Percentiles rank a stretch among this genome's conserved stretches.
phyloP scores from a whole-genome alignment of 2,329 filamentous ascomycete genomes.

The Diaporthe vaccinii region DNA sequence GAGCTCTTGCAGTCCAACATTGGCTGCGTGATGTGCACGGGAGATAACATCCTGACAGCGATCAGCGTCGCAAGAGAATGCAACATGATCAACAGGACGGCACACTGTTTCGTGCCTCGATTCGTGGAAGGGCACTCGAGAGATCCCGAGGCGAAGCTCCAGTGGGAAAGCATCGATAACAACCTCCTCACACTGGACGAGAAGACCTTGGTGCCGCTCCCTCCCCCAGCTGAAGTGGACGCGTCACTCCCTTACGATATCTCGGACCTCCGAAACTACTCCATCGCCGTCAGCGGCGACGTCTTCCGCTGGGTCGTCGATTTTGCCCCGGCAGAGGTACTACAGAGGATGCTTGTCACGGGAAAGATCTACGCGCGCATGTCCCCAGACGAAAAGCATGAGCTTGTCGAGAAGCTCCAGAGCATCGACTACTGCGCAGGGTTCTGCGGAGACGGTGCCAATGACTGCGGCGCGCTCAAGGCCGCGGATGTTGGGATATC shows the following conservation, averaged over 20 bases:
- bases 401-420: slow-evolving; percentile 96
- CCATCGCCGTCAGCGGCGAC: slow-evolving; percentile 90
- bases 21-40: slow-evolving; percentile 94
- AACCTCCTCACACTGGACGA: slow-evolving; percentile 82
- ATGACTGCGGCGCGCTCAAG: slow-evolving; percentile 96
- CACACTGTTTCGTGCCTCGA: slow-evolving; percentile 93
- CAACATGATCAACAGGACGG: slow-evolving; percentile 81
- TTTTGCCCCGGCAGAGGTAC: slow-evolving; percentile 83
- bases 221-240: slow-evolving; percentile 79
- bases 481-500: slow-evolving; percentile 98
- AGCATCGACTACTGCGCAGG: slow-evolving; percentile 95
- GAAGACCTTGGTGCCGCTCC: slow-evolving; percentile 81
- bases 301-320: slow-evolving; percentile 98
- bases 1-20: slow-evolving; percentile 89
- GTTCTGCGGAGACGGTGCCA: slow-evolving; percentile 97
- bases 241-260: slow-evolving; percentile 89
- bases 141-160: slow-evolving; percentile 79
- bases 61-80: slow-evolving; percentile 96
- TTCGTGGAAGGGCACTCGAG: slow-evolving; percentile 84
- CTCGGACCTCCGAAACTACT: slow-evolving; percentile 85
- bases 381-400: slow-evolving; percentile 99
- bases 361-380: slow-evolving; percentile 97
- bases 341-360: slow-evolving; percentile 87
- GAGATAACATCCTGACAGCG: slow-evolving; percentile 96
- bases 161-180: slow-evolving; percentile 97